Base-by-base conservation (phyloP, 1,284 basidiomycete genomes). In the Xerocomus amazonicus region DNA sequence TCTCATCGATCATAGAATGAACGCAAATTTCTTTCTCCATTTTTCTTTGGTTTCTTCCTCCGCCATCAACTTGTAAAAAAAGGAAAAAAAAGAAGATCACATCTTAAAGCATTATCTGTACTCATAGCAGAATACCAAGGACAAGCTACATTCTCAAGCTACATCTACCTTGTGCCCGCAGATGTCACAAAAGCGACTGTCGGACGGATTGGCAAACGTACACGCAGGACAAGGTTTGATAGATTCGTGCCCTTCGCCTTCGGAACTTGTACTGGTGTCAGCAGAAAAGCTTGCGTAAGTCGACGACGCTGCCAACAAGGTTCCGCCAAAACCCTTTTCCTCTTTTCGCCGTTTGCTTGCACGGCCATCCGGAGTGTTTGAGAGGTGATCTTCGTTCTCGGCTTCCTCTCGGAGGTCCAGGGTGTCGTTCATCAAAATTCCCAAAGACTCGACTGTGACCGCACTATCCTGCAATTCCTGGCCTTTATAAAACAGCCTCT, bases 321-420 rank as follows among this genome's bases (percentile, higher is more conserved):
- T 91, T 26, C 87, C 87, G 50, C 77, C 77, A 62, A 92, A 92
- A 1, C 83, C 88, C 59, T 77, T 75, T 23, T 80, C 86, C 66
- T 87, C 86, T 17, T 73, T 75, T 50, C 74, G 69, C 56, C 72
- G 70, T 58, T 73, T 73, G 52, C 59, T 68, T 41, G 66, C 63
- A 43, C 72, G 71, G 14, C 70, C 72, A 12, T 74, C 70, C n/a
- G 80, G 80, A 19, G 75, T 68, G 58, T 82, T 81, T 14, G 73
- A 72, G 33, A 75, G 58, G 47, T 81, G 67, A 34, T 79, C 77
- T 34, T 78, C 69, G n/a, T 80, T 73, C 61, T 87, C 85, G 26
- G 69, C 71, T 51, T 79, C 77, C 62, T 84, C 80, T 52, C 73
- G 75, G 40, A 92, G 71, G 54, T 90, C 82, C 47, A 92, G 62